Evolutionary conservation across 192 early-diverging fungal species (phyloP).

Genomic region (Geranomyces variabilis): DNA sequence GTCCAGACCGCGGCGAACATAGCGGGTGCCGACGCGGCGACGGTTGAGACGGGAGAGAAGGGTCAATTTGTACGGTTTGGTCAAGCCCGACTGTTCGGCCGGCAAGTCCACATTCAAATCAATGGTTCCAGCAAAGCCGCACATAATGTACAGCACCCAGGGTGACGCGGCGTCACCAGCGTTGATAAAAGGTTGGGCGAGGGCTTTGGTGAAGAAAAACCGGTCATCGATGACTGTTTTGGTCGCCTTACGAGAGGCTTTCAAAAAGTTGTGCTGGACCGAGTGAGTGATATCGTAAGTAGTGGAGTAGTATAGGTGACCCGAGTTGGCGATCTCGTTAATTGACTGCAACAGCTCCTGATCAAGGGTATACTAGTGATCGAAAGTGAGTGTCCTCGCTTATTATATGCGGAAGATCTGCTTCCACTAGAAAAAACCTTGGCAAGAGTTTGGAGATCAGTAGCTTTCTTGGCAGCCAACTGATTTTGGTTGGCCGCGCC

Average conservation of each 20-base stretch:
- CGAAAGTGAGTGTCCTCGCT: not conserved
- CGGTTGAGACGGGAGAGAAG: constrained; percentile 54
- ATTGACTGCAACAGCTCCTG: constrained; percentile 45
- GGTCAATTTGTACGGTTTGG: constrained; percentile 44
- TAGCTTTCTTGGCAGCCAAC: not conserved
- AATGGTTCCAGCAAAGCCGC: constrained; percentile 55
- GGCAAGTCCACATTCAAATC: constrained; percentile 40
- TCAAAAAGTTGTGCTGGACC: constrained; percentile 55
- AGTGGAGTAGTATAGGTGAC: constrained; percentile 54
- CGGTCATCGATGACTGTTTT: constrained; percentile 54
- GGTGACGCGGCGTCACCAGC: constrained; percentile 33
- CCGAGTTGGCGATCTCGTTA: constrained; percentile 48
- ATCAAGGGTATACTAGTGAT: constrained; percentile 42
- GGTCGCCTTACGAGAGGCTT: constrained; percentile 20
- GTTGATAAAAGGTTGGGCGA: constrained; percentile 40
- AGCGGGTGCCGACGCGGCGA: constrained; percentile 54
- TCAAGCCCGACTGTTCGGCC: not conserved
- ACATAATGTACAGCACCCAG: constrained; percentile 50
- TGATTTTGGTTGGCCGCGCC: constrained; percentile 17
- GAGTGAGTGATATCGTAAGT: constrained; percentile 62
- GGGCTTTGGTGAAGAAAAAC: constrained; percentile 55
- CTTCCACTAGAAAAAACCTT: constrained; percentile 28
- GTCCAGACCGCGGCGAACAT: constrained; percentile 58
- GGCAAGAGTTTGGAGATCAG: constrained; percentile 36
- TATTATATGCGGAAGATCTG: not conserved